phyloP scores from a whole-genome alignment of 1,284 basidiomycete genomes.

The Apiotrichum gracile region DNA sequence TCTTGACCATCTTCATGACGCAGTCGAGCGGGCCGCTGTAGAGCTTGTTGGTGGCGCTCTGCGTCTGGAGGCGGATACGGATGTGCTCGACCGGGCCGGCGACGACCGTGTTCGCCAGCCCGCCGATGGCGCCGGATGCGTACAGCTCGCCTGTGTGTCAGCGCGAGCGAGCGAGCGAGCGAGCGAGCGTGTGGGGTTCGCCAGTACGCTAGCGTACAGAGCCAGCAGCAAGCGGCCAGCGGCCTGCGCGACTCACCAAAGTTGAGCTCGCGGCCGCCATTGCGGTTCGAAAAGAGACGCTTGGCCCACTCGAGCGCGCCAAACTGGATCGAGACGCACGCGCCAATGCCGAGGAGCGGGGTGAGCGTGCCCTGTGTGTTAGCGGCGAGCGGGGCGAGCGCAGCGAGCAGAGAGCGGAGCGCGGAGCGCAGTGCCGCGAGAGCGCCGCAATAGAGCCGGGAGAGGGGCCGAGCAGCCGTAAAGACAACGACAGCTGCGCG shows the following conservation, averaged over 20 bases:
- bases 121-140: slow-evolving; percentile 72
- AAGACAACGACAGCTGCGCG: no score
- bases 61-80: slow-evolving; percentile 89
- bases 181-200: no score
- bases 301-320: slow-evolving; percentile 85
- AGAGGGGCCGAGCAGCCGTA: background rate
- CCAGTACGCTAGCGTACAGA: background rate
- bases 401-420: background rate
- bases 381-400: no score
- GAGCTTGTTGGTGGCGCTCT: slow-evolving; percentile 61
- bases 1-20: slow-evolving; percentile 66
- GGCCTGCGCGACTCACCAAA: slow-evolving; percentile 18
- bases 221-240: no score
- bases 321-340: slow-evolving; percentile 91
- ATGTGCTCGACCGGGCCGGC: slow-evolving; percentile 97
- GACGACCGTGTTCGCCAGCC: slow-evolving; percentile 83
- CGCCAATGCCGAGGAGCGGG: slow-evolving; percentile 85
- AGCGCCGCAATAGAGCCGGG: no score
- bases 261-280: slow-evolving; percentile 24
- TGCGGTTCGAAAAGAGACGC: slow-evolving; percentile 57
- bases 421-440: background rate
- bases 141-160: slow-evolving; percentile 59
- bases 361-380: slow-evolving; percentile 73
- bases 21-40: slow-evolving; percentile 84
- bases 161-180: no score